Evolutionary conservation across 768 basidiomycete genomes (phyloP).

Genomic region (Lentinula detonsa): DNA sequence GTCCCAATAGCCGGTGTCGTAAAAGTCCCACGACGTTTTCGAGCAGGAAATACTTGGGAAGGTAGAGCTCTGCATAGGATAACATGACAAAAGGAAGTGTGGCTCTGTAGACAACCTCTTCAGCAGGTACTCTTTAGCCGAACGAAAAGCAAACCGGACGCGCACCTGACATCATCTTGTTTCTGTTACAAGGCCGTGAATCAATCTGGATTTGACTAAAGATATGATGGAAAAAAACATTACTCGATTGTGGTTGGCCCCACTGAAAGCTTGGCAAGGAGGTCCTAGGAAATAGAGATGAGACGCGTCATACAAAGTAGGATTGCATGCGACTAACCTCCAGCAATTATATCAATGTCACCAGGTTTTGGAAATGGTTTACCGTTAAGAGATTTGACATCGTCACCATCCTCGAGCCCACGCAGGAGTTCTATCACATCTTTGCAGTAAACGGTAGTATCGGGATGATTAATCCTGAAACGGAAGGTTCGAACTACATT

Average conservation of each 20-base stretch:
- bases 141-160: neutral
- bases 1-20: constrained; percentile 38
- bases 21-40: constrained; percentile 71
- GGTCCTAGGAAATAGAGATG: constrained; percentile 39
- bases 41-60: constrained; percentile 57
- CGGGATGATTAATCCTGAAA: constrained; percentile 56
- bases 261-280: constrained; percentile 70
- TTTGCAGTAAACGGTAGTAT: constrained; percentile 57
- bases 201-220: neutral
- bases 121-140: neutral
- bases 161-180: constrained; percentile 55
- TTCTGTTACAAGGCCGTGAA: constrained; percentile 26
- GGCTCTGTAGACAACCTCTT: constrained; percentile 31
- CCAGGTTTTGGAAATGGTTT: constrained; percentile 44
- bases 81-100: constrained; percentile 67
- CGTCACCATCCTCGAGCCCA: neutral
- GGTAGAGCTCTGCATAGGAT: constrained; percentile 59
- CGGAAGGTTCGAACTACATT: neutral
- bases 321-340: constrained; percentile 36
- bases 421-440: constrained; percentile 51
- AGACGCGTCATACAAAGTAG: neutral
- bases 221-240: constrained; percentile 9
- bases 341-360: constrained; percentile 68
- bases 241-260: constrained; percentile 58
- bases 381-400: neutral